A percentile compares a stretch with the other conserved stretches of the same genome.
Evolutionary conservation across 805 yeast genomes (phyloP).

Genomic region (Hemisphaericaspora nanyangensis): DNA sequence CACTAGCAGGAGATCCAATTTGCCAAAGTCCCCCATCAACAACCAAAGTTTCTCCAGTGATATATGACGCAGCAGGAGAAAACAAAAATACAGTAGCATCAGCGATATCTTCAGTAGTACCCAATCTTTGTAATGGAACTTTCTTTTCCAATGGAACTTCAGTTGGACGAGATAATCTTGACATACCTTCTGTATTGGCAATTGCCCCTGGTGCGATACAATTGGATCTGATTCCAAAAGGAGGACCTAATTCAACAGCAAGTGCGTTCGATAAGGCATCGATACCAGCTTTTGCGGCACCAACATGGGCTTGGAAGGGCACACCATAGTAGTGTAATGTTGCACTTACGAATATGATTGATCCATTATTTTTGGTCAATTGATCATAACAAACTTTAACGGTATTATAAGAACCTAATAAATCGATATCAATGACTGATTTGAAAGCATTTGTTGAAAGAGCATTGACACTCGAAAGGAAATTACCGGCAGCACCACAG

Average conservation of each 20-base stretch:
- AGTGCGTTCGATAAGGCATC: constrained; percentile 82
- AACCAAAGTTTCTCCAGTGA: constrained; percentile 72
- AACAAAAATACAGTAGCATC: constrained; percentile 80
- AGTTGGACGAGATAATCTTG: constrained; percentile 49
- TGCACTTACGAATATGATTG: constrained; percentile 76
- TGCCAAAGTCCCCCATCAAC: constrained; percentile 96
- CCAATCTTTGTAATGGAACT: constrained; percentile 67
- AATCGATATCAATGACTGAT: constrained; percentile 80
- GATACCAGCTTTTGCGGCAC: constrained; percentile 94
- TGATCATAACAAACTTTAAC: constrained; percentile 75
- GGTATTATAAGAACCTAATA: constrained; percentile 86
- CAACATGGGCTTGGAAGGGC: constrained; percentile 85
- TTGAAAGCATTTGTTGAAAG: constrained; percentile 84
- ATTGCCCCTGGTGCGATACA: constrained; percentile 92
- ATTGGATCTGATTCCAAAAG: constrained; percentile 72
- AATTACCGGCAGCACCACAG: constrained; percentile 97
- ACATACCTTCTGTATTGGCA: constrained; percentile 80
- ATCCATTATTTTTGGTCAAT: constrained; percentile 64
- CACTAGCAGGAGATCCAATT: constrained; percentile 44
- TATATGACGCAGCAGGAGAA: constrained; percentile 74
- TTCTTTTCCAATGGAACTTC: constrained; percentile 31
- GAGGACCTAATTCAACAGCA: constrained; percentile 89
- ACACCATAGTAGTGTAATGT: constrained; percentile 87
- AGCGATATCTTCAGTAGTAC: constrained; percentile 76
- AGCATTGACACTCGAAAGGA: constrained; percentile 72